Percentiles rank a stretch among this genome's conserved stretches.
Evolutionary conservation across 768 basidiomycete species (phyloP).

Genomic region (Termitomyces sp.): DNA sequence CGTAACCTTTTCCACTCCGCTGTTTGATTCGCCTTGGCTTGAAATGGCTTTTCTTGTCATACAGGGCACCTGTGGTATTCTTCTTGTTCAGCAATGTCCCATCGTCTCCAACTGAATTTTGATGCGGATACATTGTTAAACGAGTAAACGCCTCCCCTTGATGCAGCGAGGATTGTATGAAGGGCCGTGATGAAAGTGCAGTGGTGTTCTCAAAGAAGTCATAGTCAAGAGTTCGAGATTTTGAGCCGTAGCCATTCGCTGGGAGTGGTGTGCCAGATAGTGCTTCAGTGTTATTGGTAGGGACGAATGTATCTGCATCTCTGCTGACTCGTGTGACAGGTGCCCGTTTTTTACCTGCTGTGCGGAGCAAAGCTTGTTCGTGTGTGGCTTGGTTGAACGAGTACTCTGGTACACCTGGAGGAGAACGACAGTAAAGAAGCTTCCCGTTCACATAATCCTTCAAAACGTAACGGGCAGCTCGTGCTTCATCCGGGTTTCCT

Average conservation of each 20-base stretch:
- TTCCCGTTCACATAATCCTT: slow-evolving; percentile 98
- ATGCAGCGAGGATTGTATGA: slow-evolving; percentile 55
- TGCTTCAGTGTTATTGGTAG: slow-evolving; percentile 29
- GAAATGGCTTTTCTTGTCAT: slow-evolving; percentile 86
- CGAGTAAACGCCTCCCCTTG: slow-evolving; percentile 64
- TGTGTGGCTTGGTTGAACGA: slow-evolving; percentile 76
- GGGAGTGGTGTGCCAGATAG: slow-evolving; percentile 22
- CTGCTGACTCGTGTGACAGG: slow-evolving; percentile 85
- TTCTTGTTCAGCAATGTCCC: slow-evolving; percentile 57
- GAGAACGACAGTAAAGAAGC: slow-evolving; percentile 85
- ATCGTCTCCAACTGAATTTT: slow-evolving; percentile 74
- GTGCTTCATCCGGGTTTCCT: slow-evolving; percentile 96
- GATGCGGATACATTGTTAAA: slow-evolving; percentile 74
- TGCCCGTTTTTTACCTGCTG: slow-evolving; percentile 81
- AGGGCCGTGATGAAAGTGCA: slow-evolving; percentile 54
- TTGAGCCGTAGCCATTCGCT: slow-evolving; percentile 36
- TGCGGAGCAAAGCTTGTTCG: slow-evolving; percentile 52
- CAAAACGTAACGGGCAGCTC: slow-evolving; percentile 85
- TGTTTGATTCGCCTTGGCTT: slow-evolving; percentile 80
- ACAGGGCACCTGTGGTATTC: slow-evolving; percentile 36
- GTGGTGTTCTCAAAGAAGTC: slow-evolving; percentile 73
- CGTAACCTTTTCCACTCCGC: slow-evolving; percentile 91
- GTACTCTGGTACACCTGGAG: slow-evolving; percentile 64
- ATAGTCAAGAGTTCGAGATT: slow-evolving; percentile 70
- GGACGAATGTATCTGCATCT: slow-evolving; percentile 79